Percentiles rank a stretch among this genome's conserved stretches.
Conservation (phyloP, 257 asterid species). For the Verbascum thapsus region DNA sequence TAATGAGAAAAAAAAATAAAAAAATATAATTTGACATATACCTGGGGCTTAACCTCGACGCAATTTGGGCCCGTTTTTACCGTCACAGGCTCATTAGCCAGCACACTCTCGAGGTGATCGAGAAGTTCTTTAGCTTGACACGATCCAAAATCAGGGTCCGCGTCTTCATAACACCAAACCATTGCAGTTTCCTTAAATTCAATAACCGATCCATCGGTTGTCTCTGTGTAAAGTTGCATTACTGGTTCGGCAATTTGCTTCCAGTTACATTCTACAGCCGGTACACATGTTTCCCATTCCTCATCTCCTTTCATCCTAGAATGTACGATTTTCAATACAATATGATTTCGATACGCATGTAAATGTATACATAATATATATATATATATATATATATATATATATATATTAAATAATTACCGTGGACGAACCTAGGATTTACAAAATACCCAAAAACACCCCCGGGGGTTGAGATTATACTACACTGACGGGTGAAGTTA, state of each 20-base stretch:
- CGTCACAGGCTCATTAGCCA: constrained; percentile 85
- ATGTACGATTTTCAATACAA: not conserved
- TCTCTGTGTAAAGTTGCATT: constrained; percentile 81
- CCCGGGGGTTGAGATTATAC: too few relatives aligned
- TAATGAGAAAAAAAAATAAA: not conserved
- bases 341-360: not conserved
- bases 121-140: constrained; percentile 94
- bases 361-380: not conserved
- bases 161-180: constrained; percentile 91
- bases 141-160: constrained; percentile 93
- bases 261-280: constrained; percentile 78
- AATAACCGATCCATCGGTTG: constrained; percentile 85
- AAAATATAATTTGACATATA: constrained; percentile 35
- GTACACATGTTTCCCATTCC: constrained; percentile 80
- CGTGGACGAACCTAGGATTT: too few relatives aligned
- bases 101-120: constrained; percentile 87
- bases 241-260: constrained; percentile 91
- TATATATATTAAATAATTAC: too few relatives aligned
- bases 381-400: too few relatives aligned
- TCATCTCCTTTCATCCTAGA: constrained; percentile 63
- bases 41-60: constrained; percentile 95
- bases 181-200: constrained; percentile 78
- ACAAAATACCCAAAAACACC: too few relatives aligned
- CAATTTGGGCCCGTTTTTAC: constrained; percentile 76
- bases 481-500: too few relatives aligned